Evolutionary conservation across 1,284 basidiomycete genomes (phyloP), one percentile per base, ranked within the genome.

Genomic region (Leucoagaricus sp.): DNA sequence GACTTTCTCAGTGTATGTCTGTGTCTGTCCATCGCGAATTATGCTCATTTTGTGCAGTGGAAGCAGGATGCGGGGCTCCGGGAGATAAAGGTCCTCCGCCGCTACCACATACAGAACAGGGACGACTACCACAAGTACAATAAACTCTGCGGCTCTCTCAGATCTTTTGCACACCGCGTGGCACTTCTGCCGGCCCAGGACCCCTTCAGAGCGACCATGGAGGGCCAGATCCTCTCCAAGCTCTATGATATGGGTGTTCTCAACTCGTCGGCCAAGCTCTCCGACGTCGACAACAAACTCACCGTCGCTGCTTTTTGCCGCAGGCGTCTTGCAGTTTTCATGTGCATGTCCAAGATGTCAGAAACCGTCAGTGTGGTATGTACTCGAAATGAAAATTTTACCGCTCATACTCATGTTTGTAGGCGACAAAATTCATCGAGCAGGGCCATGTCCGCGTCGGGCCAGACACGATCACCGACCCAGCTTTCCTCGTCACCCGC

Each of bases 61-160:
- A 98, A 96, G 76, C 89, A 94, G 74, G 96, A 98, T 86, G 87
- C 91, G 8, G 91, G 89, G 68, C 76, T 91, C 47, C 87, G 96
- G 49, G 96, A 99, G 78, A 86, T 94, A 73, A 94, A 92, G 72
- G 91, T 99, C 57, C 93, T 99, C 87, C 85, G 96, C 44, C 79
- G 95, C 59, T 99, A 98, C 72, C 96, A 99, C 75, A 84, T 98
- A 61, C 94, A 96, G 69, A 82, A 94, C 74, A 77, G 94, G 65
- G 95, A 98, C 61, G 96, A 99, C 75, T 98, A 99, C 72, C 91
- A 94, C 82, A 95, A 95, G 86, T 94, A 63, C 61, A 99, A 99
- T 80, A 94, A 92, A 71, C 81, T 99, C 19, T 95, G 92, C 63
- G 97, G 97, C 42, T 85, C 89, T 8, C 77, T 98, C 41, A 86